Evolutionary conservation across 2,329 filamentous ascomycete genomes (phyloP).

Genomic region (Akanthomyces uredinophilus): DNA sequence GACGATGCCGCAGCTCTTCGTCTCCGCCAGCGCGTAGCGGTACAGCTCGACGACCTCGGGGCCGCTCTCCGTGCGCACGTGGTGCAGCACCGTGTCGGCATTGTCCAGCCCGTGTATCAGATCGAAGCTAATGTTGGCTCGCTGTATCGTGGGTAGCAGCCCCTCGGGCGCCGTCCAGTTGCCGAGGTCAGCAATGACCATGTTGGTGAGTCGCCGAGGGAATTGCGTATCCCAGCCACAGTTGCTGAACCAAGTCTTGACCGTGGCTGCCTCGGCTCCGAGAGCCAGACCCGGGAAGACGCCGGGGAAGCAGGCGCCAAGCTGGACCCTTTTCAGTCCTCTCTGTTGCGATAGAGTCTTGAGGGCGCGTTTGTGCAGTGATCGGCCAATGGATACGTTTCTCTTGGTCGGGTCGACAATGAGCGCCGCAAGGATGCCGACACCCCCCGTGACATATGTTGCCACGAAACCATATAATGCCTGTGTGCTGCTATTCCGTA

Average conservation of each 20-base stretch:
- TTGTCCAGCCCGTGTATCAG: conserved; percentile 77
- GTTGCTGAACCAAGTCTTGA: conserved; percentile 79
- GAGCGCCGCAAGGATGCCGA: conserved; percentile 76
- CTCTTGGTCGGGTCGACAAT: conserved; percentile 84
- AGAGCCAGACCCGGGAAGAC: conserved; percentile 79
- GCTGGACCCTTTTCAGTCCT: conserved; percentile 72
- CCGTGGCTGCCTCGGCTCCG: conserved; percentile 39
- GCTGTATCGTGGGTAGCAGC: conserved; percentile 66
- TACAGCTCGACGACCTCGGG: conserved; percentile 78
- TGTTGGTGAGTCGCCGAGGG: conserved; percentile 54
- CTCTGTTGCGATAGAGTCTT: conserved; percentile 65
- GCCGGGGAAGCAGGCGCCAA: conserved; percentile 76
- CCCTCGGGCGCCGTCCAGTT: conserved; percentile 73
- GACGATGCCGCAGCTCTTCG: conserved; percentile 72
- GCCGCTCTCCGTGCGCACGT: conserved; percentile 68
- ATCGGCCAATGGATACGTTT: conserved; percentile 85
- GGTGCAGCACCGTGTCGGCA: conserved; percentile 65
- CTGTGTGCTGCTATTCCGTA: conserved; percentile 87
- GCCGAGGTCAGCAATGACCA: conserved; percentile 67
- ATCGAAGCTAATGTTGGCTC: conserved; percentile 72
- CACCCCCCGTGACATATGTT: conserved; percentile 70
- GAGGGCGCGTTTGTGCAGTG: conserved; percentile 79
- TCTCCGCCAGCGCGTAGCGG: conserved; percentile 65
- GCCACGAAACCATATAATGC: conserved; percentile 89
- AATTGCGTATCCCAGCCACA: conserved; percentile 77